phyloP scores from a whole-genome alignment of 805 yeast species.

The Saccharomyces jurei region DNA sequence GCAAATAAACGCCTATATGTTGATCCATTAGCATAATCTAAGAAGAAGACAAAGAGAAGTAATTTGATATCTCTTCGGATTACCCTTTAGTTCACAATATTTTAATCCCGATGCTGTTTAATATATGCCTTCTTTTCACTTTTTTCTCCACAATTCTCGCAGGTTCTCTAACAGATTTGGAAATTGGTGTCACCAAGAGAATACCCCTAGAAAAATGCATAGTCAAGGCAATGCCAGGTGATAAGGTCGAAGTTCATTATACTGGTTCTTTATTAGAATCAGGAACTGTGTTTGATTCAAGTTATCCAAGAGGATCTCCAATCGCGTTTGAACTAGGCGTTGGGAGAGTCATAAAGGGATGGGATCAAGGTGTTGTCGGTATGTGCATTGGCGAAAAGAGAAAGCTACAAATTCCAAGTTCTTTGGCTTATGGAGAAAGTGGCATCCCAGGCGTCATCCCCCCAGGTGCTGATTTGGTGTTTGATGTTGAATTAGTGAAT shows the following conservation, averaged over 20 bases:
- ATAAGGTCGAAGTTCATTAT: constrained; percentile 68
- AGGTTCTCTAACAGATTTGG: constrained; percentile 22
- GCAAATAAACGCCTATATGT: not conserved
- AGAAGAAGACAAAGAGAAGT: not conserved
- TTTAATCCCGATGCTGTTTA: not conserved
- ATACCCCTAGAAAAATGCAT: constrained; percentile 47
- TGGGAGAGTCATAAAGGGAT: constrained; percentile 78
- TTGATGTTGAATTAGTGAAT: constrained; percentile 26
- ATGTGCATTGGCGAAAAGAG: constrained; percentile 90
- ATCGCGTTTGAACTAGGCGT: constrained; percentile 63
- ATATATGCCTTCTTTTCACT: not conserved
- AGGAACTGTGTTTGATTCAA: constrained; percentile 71
- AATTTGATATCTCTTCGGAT: not conserved
- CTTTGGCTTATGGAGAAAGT: constrained; percentile 65
- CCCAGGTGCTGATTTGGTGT: constrained; percentile 57
- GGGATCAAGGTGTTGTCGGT: constrained; percentile 78
- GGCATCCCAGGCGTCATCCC: constrained; percentile 79
- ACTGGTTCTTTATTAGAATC: constrained; percentile 54
- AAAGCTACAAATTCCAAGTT: constrained; percentile 69
- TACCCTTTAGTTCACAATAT: not conserved
- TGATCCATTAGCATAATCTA: not conserved
- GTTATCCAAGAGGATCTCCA: constrained; percentile 57
- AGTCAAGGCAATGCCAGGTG: constrained; percentile 55
- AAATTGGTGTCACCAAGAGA: constrained; percentile 39
- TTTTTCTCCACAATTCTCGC: constrained; percentile 11